These are phyloP conservation scores for Fusarium anthophilum DNA, from an alignment of 2,329 filamentous ascomycete genomes.

Conservation along the genomic window DNA sequence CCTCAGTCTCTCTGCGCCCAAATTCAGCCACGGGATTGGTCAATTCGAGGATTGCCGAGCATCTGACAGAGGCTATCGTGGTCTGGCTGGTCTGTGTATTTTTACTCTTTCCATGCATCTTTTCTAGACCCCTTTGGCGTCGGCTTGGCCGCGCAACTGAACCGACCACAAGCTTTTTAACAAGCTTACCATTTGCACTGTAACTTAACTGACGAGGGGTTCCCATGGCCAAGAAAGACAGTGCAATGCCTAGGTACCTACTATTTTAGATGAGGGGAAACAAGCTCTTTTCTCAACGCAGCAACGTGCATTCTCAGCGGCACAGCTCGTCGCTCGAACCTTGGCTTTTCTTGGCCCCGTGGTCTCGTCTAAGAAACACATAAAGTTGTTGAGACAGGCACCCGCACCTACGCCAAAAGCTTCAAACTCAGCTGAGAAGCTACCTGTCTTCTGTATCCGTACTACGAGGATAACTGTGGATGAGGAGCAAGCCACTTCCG, in stretches of 20 bases:
- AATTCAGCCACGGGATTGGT: slow-evolving; percentile 19
- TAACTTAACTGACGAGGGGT: slow-evolving; percentile 11
- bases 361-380: neutral
- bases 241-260: neutral
- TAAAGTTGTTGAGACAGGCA: neutral
- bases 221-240: slow-evolving; percentile 7
- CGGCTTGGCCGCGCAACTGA: slow-evolving; percentile 26
- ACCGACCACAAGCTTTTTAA: slow-evolving; percentile 26
- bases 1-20: slow-evolving; percentile 10
- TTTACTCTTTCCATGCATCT: slow-evolving; percentile 25
- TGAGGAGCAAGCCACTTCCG: slow-evolving; percentile 25
- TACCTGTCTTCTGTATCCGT: neutral
- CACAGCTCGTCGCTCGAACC: slow-evolving; percentile 11
- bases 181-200: slow-evolving; percentile 23
- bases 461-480: neutral
- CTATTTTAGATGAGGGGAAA: slow-evolving; percentile 18
- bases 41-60: slow-evolving; percentile 10
- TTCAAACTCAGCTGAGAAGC: neutral
- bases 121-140: slow-evolving; percentile 17
- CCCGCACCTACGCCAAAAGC: neutral
- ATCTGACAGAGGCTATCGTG: neutral
- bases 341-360: slow-evolving; percentile 2
- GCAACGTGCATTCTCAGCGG: slow-evolving; percentile 17
- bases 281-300: slow-evolving; percentile 21
- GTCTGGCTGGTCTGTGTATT: neutral